phyloP scores from a whole-genome alignment of 1,284 basidiomycete genomes.

The Trametes sp. region DNA sequence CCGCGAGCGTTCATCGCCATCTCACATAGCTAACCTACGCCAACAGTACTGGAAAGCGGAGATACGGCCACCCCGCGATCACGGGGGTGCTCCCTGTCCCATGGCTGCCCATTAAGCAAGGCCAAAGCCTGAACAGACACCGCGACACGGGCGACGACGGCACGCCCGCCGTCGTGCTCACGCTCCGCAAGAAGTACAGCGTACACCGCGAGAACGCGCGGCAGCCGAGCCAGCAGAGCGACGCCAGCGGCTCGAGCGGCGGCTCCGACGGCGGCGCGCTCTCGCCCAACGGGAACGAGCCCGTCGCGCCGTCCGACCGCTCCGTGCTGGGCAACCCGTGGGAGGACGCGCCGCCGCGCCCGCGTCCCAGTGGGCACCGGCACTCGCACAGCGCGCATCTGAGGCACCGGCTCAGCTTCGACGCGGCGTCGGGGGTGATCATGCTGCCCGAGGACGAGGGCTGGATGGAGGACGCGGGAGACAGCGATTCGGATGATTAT shows the following conservation, averaged over 20 bases:
- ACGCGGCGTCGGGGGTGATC: slow-evolving; percentile 83
- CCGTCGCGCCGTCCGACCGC: slow-evolving; percentile 30
- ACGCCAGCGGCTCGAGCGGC: slow-evolving; percentile 23
- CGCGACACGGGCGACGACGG: slow-evolving; percentile 26
- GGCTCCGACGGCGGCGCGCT: not conserved
- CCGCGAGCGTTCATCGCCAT: not conserved
- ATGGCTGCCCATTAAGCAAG: slow-evolving; percentile 89
- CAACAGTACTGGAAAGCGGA: slow-evolving; percentile 80
- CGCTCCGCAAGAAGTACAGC: slow-evolving; percentile 57
- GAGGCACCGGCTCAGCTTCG: slow-evolving; percentile 75
- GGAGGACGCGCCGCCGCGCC: slow-evolving; percentile 51
- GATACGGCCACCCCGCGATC: slow-evolving; percentile 92
- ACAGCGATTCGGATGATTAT: slow-evolving; percentile 49
- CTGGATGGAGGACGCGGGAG: slow-evolving; percentile 62
- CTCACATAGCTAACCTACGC: slow-evolving; percentile 11
- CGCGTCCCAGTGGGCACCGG: slow-evolving; percentile 30
- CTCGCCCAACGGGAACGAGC: slow-evolving; percentile 16
- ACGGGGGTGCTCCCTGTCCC: slow-evolving; percentile 89
- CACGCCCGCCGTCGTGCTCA: slow-evolving; percentile 29
- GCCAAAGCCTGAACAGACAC: slow-evolving; percentile 61
- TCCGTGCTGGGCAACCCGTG: slow-evolving; percentile 56
- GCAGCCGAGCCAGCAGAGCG: slow-evolving; percentile 28
- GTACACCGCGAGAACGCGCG: slow-evolving; percentile 44
- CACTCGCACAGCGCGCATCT: slow-evolving; percentile 38
- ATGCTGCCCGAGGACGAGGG: slow-evolving; percentile 80